Conservation (phyloP, 2,329 filamentous ascomycete genomes). For the Scolecobasidium constrictum region DNA sequence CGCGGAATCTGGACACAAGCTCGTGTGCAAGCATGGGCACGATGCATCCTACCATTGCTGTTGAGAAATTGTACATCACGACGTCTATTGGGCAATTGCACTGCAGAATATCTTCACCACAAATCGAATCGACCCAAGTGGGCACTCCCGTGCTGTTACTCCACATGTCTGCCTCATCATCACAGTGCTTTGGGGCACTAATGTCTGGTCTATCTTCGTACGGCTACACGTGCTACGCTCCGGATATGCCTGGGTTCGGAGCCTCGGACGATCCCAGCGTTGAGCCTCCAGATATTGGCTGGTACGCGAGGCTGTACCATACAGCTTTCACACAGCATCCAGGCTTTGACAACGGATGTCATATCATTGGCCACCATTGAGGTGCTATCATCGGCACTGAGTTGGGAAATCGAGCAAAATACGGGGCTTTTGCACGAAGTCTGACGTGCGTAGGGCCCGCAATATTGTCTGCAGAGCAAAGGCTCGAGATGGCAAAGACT, state of each 20-base stretch:
- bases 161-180: constrained; percentile 5
- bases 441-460: neutral
- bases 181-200: constrained; percentile 13
- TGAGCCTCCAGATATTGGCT: neutral
- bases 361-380: neutral
- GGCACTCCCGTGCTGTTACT: neutral
- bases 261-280: neutral
- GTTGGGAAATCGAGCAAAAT: neutral
- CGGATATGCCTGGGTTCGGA: constrained; percentile 8
- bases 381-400: neutral
- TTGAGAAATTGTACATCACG: too few species aligned
- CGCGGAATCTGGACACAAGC: too few species aligned
- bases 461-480: neutral
- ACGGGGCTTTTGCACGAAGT: neutral
- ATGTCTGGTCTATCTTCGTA: neutral
- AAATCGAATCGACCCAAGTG: too few species aligned
- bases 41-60: too few species aligned
- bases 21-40: too few species aligned
- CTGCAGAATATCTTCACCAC: too few species aligned
- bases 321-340: neutral
- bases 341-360: neutral
- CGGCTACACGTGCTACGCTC: constrained; percentile 6
- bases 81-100: too few species aligned
- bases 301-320: neutral
- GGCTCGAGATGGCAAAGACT: neutral